These are phyloP conservation scores for Bocquillonia castaneifolia DNA, from an alignment of 441 rosid genomes.

Conservation along the genomic window DNA sequence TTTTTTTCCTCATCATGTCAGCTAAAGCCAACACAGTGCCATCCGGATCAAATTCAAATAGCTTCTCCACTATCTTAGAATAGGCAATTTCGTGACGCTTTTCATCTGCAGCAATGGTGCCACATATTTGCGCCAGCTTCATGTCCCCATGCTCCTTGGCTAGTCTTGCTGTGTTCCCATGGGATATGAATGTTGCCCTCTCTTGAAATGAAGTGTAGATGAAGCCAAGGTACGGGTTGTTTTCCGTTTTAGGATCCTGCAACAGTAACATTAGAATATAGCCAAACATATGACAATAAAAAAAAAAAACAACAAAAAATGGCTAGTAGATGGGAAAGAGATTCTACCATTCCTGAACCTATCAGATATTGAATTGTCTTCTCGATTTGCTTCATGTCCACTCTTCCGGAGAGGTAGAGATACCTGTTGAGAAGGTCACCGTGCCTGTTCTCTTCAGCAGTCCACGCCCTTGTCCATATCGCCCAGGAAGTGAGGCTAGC, in stretches of 20 bases:
- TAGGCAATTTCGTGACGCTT: slow-evolving; percentile 91
- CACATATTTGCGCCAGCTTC: slow-evolving; percentile 79
- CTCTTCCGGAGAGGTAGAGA: slow-evolving; percentile 81
- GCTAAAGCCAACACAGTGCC: slow-evolving; percentile 65
- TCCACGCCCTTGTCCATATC: slow-evolving; percentile 90
- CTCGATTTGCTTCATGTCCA: slow-evolving; percentile 86
- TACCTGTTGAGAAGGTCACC: slow-evolving; percentile 84
- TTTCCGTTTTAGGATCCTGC: slow-evolving; percentile 73
- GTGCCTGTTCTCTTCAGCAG: slow-evolving; percentile 92
- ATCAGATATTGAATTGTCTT: slow-evolving; percentile 89
- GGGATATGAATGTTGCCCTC: slow-evolving; percentile 86
- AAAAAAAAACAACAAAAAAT: not conserved
- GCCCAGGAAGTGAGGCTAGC: slow-evolving; percentile 89
- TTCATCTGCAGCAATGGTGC: slow-evolving; percentile 85
- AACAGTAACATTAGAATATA: not conserved
- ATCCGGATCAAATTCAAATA: slow-evolving; percentile 74
- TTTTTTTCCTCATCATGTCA: slow-evolving; percentile 89
- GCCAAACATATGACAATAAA: not conserved
- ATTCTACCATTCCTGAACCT: slow-evolving; percentile 89
- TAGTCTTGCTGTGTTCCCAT: slow-evolving; percentile 80
- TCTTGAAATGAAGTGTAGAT: slow-evolving; percentile 92
- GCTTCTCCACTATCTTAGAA: slow-evolving; percentile 78
- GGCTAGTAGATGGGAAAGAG: not conserved
- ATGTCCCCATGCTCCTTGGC: slow-evolving; percentile 70
- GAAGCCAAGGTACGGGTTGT: slow-evolving; percentile 75